Evolutionary conservation across 257 asterid species (phyloP), one percentile per base, ranked within the genome.

Genomic region (Solanum virginianum): DNA sequence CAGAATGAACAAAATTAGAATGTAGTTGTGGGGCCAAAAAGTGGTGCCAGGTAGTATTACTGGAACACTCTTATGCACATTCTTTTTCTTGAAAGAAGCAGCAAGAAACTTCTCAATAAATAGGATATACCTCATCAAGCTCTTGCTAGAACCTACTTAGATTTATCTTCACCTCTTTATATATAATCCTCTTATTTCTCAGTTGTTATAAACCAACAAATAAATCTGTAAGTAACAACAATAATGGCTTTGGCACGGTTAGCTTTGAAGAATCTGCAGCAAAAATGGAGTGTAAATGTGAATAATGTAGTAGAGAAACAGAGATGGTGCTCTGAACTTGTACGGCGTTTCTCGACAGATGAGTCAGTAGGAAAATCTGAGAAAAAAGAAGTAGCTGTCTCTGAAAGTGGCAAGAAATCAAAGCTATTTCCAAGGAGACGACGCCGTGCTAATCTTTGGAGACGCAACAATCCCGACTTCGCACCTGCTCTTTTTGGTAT

Each of bases 231-330:
- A 36, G 41, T 36, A 36, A 36, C 41, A 36, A 36, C 41, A 36
- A 45, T 11, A 18, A 87, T 89, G 91, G 85, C 89, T 59, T 86
- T 87, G 86, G 82, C 83, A 81, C 88, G 89, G 70, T 84, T 87
- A 24, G 85, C 63, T 77, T 59, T 84, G 72, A 89, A 81, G 68
- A 87, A 85, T 60, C 12, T 89, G 77, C 85, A 83, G 47, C 88
- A 87, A 24, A 84, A 60, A 72, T 15, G 59, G n/a, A 77, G 80
- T 47, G 54, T 39, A 57, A 14, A 8, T 51, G 77, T 68, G 4
- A 74, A 32, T 66, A 55, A 29, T 63, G 41, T 55, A 55, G 68
- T 72, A 39, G 82, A 87, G 84, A 86, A 68, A 62, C 89, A 82
- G 71, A 86, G 85, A 8, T 41, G 84, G 88, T 84, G 68, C 72